Conservation (phyloP, 148 eudicot genomes). For the Amaranthus hypochondriacus region DNA sequence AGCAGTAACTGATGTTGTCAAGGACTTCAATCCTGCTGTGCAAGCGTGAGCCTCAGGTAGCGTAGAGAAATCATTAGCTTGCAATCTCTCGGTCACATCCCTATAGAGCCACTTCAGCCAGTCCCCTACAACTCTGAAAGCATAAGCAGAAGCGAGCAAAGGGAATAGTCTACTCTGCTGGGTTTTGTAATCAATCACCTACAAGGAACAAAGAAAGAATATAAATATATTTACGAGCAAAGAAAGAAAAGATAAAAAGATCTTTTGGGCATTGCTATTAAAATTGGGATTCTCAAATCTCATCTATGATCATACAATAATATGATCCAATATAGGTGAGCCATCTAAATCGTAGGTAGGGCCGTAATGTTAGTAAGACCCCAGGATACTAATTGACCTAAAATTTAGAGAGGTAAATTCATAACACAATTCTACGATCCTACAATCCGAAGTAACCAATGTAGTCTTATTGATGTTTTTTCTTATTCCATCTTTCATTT, state of each 20-base stretch:
- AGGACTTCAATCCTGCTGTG: slow-evolving; percentile 94
- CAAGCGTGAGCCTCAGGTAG: slow-evolving; percentile 98
- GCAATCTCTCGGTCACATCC: slow-evolving; percentile 80
- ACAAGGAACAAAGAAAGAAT: slow-evolving; percentile 7
- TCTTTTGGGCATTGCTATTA: neutral
- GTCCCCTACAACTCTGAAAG: slow-evolving; percentile 90
- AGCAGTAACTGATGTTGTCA: slow-evolving; percentile 87
- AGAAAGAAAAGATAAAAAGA: neutral
- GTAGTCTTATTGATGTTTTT: no score
- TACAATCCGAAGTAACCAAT: no score
- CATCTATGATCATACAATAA: no score
- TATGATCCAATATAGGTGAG: no score
- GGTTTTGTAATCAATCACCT: slow-evolving; percentile 97
- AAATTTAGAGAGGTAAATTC: no score
- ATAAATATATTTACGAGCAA: neutral
- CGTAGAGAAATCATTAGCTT: slow-evolving; percentile 83
- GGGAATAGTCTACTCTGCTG: slow-evolving; percentile 98
- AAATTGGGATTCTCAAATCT: no score
- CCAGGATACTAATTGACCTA: no score
- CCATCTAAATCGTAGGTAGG: no score
- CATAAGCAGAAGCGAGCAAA: slow-evolving; percentile 94
- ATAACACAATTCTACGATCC: no score
- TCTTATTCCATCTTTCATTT: no score
- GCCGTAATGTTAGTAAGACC: no score
- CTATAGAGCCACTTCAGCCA: slow-evolving; percentile 93